Conservation (phyloP, 257 asterid species). For the Solanum rostratum region DNA sequence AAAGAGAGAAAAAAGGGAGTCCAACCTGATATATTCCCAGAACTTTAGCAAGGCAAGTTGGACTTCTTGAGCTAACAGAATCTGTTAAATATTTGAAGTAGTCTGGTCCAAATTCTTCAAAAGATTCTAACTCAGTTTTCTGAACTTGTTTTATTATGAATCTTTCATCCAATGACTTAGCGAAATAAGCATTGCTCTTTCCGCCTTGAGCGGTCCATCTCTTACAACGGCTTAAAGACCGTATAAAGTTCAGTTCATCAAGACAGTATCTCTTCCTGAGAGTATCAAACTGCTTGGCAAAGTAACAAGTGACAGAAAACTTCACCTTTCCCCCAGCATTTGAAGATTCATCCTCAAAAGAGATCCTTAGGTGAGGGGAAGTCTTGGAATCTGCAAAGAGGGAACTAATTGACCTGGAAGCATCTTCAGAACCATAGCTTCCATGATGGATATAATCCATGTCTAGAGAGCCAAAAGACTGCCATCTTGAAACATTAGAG, state of each 20-base stretch:
- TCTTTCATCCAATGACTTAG: conserved; percentile 80
- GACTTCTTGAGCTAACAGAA: conserved; percentile 64
- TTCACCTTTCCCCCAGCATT: conserved; percentile 42
- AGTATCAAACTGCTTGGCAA: conserved; percentile 66
- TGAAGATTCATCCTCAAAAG: conserved; percentile 58
- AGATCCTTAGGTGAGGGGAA: conserved; percentile 65
- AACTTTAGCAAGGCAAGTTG: conserved; percentile 94
- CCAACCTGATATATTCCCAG: conserved; percentile 89
- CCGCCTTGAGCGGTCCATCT: conserved; percentile 98
- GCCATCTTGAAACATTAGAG: conserved; percentile 58
- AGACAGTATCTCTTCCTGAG: conserved; percentile 78
- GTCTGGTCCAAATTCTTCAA: conserved; percentile 60
- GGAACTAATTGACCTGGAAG: conserved; percentile 24
- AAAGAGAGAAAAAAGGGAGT: background rate
- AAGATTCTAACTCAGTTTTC: conserved; percentile 87
- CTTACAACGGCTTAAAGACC: conserved; percentile 77
- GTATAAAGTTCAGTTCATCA: conserved; percentile 50
- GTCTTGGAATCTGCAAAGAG: conserved; percentile 30
- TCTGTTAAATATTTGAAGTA: conserved; percentile 67
- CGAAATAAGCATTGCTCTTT: conserved; percentile 87
- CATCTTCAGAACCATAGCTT: conserved; percentile 41
- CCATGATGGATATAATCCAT: conserved; percentile 44
- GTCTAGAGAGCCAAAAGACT: conserved; percentile 55
- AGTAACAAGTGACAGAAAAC: conserved; percentile 78
- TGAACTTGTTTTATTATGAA: conserved; percentile 86